Percentiles rank a stretch among this genome's conserved stretches.
phyloP scores from a whole-genome alignment of 2,329 filamentous ascomycete genomes.

The Ceratocystis eucalypticola region DNA sequence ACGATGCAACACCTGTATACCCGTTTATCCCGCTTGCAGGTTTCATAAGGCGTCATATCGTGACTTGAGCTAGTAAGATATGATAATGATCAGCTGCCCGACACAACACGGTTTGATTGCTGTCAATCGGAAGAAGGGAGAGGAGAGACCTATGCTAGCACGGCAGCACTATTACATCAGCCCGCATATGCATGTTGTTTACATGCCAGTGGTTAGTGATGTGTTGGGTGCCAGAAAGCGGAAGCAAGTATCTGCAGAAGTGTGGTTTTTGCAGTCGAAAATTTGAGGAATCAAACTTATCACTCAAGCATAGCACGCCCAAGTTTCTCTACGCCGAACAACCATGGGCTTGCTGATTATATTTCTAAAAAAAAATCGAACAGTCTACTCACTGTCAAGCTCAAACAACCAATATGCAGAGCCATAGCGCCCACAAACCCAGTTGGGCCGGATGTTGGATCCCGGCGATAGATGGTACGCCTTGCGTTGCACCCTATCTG shows the following conservation, averaged over 20 bases:
- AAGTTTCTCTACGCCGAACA: background rate
- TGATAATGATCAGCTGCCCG: background rate
- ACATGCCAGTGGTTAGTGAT: background rate
- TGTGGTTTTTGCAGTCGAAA: background rate
- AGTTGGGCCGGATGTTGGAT: background rate
- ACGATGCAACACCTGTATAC: background rate
- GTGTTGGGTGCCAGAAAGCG: background rate
- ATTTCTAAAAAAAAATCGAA: background rate
- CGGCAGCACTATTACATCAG: background rate
- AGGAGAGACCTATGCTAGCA: background rate
- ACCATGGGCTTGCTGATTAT: too few relatives aligned
- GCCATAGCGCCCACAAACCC: background rate
- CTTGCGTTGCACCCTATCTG: background rate
- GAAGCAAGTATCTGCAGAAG: background rate
- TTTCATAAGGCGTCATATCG: slow-evolving; percentile 2
- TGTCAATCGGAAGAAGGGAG: background rate
- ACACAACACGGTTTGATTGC: background rate
- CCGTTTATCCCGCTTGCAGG: background rate
- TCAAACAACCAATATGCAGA: background rate
- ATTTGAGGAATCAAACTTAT: background rate
- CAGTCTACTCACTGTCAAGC: background rate
- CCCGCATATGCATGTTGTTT: background rate
- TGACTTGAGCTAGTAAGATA: background rate
- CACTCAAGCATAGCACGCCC: background rate
- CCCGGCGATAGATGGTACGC: background rate